Percentiles rank a stretch among this genome's conserved stretches.
Evolutionary conservation across 164 flowering plant genomes (phyloP).

Genomic region (Echeveria elegans): DNA sequence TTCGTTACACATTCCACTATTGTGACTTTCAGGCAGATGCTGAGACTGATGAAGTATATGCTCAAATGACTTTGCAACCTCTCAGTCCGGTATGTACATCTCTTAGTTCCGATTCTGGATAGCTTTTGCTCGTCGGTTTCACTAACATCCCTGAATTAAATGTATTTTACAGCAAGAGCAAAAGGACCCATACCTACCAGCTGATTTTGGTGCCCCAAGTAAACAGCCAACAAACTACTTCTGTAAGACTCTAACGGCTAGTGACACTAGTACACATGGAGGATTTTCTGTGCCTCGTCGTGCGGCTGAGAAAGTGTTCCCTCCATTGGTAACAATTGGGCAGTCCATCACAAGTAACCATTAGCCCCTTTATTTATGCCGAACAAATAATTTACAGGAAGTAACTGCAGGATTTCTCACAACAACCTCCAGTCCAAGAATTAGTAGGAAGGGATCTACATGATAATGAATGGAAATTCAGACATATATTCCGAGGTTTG

Average conservation of each 20-base stretch:
- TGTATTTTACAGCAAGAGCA: background rate
- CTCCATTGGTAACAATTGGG: background rate
- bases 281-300: conserved; percentile 11
- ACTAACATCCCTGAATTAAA: background rate
- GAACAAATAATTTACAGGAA: background rate
- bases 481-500: conserved; percentile 4
- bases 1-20: background rate
- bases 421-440: conserved; percentile 6
- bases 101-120: background rate
- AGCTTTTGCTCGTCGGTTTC: background rate
- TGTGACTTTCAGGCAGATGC: conserved; percentile 8
- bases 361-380: background rate
- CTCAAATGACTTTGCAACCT: conserved; percentile 11
- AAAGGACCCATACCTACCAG: conserved; percentile 5
- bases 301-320: conserved; percentile 9
- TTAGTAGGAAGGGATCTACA: conserved; percentile 8
- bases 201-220: conserved; percentile 7
- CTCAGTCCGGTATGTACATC: conserved; percentile 1
- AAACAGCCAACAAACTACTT: conserved; percentile 9
- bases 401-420: conserved; percentile 7
- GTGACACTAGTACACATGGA: conserved; percentile 11
- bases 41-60: conserved; percentile 9
- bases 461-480: conserved; percentile 9
- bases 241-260: conserved; percentile 8
- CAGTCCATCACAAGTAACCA: background rate